Conservation (phyloP, 2,329 filamentous ascomycete genomes). For the Apiospora marii region DNA sequence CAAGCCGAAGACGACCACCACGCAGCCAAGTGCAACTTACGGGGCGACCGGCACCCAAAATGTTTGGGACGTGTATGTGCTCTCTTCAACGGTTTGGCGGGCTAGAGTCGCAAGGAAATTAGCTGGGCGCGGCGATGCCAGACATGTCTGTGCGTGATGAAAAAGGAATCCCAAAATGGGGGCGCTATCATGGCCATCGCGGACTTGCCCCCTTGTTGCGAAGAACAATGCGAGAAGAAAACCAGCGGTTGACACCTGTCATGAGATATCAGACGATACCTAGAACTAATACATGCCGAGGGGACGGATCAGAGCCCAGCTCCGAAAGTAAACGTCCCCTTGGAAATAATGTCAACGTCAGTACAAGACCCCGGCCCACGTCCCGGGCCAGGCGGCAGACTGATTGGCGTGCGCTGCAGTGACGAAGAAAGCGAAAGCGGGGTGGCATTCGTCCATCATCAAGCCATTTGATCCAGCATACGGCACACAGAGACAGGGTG, state of each 20-base stretch:
- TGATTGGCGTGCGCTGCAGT: neutral
- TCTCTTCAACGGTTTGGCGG: neutral
- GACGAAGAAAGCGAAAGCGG: neutral
- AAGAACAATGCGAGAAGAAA: neutral
- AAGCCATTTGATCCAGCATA: neutral
- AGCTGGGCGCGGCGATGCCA: neutral
- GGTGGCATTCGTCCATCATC: slow-evolving; percentile 1
- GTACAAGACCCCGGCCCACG: neutral
- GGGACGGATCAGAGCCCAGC: neutral
- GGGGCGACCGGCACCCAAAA: neutral
- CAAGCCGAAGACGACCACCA: slow-evolving; percentile 9
- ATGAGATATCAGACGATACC: neutral
- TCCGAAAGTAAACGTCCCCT: neutral
- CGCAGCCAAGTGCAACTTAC: neutral
- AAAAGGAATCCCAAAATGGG: neutral
- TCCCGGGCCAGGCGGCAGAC: neutral
- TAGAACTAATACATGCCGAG: neutral
- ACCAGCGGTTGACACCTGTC: slow-evolving; percentile 2
- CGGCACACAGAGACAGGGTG: slow-evolving; percentile 18
- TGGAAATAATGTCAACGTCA: neutral
- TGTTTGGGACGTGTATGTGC: neutral
- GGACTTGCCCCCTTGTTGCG: neutral
- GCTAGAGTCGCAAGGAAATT: slow-evolving; percentile 8
- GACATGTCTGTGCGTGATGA: slow-evolving; percentile 17
- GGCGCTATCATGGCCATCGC: neutral